Conservation (phyloP, 495 filamentous ascomycete genomes). For the Chaetomium cochliodes region DNA sequence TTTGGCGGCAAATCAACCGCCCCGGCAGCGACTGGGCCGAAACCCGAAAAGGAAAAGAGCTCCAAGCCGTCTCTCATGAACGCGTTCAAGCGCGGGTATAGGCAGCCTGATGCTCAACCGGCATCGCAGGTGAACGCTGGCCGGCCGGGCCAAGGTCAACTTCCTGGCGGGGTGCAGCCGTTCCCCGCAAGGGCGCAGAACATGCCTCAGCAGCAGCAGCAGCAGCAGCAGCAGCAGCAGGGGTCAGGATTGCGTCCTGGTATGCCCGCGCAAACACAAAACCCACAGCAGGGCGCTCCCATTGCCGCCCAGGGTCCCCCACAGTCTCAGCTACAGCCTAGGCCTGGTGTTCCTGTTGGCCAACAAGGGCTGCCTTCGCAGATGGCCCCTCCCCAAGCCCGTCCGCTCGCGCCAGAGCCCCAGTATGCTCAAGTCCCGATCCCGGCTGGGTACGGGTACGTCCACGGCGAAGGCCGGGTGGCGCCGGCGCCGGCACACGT, state of each 20-base stretch:
- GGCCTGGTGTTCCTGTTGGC: background rate
- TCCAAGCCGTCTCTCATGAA: constrained; percentile 35
- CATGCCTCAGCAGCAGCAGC: constrained; percentile 19
- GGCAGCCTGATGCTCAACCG: constrained; percentile 12
- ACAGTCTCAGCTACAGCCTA: constrained; percentile 2
- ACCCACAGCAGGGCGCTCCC: constrained; percentile 10
- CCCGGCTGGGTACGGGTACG: constrained; percentile 46
- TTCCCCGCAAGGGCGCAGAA: background rate
- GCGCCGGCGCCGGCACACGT: constrained; percentile 41
- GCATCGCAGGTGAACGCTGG: constrained; percentile 21
- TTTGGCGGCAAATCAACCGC: constrained; percentile 30
- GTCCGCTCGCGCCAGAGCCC: constrained; percentile 31
- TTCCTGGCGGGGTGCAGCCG: background rate
- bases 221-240: constrained; percentile 18
- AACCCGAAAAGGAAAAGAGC: constrained; percentile 31
- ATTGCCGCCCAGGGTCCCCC: background rate
- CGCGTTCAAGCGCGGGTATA: constrained; percentile 32
- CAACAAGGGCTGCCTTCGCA: constrained; percentile 10
- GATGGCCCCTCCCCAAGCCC: constrained; percentile 11
- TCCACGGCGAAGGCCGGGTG: constrained; percentile 45
- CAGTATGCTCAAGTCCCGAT: constrained; percentile 50
- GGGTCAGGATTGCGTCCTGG: constrained; percentile 10
- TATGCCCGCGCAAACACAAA: background rate
- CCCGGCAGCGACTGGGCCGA: constrained; percentile 14
- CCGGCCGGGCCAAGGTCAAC: constrained; percentile 22